Percentiles rank a stretch among this genome's conserved stretches.
Evolutionary conservation across 2,329 filamentous ascomycete genomes (phyloP).

Genomic region (Xylariaceae sp.): DNA sequence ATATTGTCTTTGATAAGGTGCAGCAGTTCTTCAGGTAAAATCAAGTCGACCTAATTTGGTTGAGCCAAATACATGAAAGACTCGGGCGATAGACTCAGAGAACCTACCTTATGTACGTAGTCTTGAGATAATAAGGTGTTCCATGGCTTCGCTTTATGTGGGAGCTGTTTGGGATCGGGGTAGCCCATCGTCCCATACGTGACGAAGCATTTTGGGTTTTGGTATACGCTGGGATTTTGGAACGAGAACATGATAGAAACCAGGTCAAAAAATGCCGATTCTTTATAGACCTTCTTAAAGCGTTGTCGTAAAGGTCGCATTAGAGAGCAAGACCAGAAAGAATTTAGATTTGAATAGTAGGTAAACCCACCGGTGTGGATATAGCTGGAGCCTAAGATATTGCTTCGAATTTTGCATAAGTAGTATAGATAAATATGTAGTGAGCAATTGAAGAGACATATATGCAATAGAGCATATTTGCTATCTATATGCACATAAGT

Average conservation of each 20-base stretch:
- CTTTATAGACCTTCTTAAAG: background rate
- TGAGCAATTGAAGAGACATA: accelerated
- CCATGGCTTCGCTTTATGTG: conserved; percentile 79
- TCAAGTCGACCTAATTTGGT: conserved; percentile 64
- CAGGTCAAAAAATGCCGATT: background rate
- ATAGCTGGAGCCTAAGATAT: background rate
- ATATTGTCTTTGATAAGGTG: conserved; percentile 61
- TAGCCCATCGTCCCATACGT: conserved; percentile 72
- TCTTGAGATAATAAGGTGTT: conserved; percentile 66
- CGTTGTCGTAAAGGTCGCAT: background rate
- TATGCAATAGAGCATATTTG: conserved; percentile 16
- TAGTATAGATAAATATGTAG: background rate
- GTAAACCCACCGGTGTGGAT: conserved; percentile 8
- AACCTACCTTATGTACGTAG: conserved; percentile 70
- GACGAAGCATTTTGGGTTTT: conserved; percentile 73
- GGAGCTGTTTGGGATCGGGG: conserved; percentile 72
- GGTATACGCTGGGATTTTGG: conserved; percentile 54
- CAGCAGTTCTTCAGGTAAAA: conserved; percentile 71
- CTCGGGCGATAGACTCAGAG: background rate
- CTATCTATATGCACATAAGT: conserved; percentile 3
- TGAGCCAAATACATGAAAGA: background rate
- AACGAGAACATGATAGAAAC: conserved; percentile 52
- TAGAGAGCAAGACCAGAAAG: background rate
- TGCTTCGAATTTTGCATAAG: background rate
- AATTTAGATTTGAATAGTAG: conserved; percentile 1